Evolutionary conservation across 768 basidiomycete genomes (phyloP).

Genomic region (Trametes elegans): DNA sequence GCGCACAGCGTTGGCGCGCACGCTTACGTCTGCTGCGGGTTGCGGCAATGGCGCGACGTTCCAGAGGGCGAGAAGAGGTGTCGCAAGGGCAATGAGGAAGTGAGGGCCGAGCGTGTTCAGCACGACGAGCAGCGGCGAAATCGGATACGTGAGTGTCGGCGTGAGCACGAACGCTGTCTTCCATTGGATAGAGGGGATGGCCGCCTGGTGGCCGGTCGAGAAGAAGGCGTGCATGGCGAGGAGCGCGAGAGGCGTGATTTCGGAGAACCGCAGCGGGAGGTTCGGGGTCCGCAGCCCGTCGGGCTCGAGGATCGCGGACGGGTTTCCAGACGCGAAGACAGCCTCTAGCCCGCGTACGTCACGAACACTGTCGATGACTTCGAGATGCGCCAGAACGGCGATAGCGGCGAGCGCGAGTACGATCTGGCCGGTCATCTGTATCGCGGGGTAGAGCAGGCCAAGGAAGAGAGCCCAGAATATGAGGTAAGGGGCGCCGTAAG

Average conservation of each 20-base stretch:
- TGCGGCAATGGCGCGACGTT: constrained; percentile 64
- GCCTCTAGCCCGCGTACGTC: constrained; percentile 59
- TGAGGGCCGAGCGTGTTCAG: constrained; percentile 78
- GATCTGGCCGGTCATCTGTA: constrained; percentile 82
- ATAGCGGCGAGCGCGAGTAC: constrained; percentile 61
- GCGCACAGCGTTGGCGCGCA: constrained; percentile 42
- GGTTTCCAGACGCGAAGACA: constrained; percentile 47
- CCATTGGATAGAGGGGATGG: constrained; percentile 91
- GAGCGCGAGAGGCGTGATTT: constrained; percentile 71
- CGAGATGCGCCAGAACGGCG: constrained; percentile 73
- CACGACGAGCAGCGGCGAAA: constrained; percentile 69
- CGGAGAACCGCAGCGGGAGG: constrained; percentile 51
- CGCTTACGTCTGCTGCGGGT: constrained; percentile 28
- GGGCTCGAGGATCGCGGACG: constrained; percentile 42
- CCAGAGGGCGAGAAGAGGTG: constrained; percentile 79
- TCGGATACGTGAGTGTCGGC: constrained; percentile 63
- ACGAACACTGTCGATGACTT: constrained; percentile 77
- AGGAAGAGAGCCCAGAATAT: constrained; percentile 75
- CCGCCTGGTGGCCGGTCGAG: constrained; percentile 89
- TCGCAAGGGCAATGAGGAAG: constrained; percentile 61
- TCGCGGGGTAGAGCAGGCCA: constrained; percentile 57
- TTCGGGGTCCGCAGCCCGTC: constrained; percentile 30
- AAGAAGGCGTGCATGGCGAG: constrained; percentile 79
- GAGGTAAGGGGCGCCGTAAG: constrained; percentile 85
- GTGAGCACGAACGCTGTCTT: constrained; percentile 87